Evolutionary conservation across 73 alveolate species (phyloP), one percentile per base, ranked within the genome.

Genomic region (Tetrahymena borealis): DNA sequence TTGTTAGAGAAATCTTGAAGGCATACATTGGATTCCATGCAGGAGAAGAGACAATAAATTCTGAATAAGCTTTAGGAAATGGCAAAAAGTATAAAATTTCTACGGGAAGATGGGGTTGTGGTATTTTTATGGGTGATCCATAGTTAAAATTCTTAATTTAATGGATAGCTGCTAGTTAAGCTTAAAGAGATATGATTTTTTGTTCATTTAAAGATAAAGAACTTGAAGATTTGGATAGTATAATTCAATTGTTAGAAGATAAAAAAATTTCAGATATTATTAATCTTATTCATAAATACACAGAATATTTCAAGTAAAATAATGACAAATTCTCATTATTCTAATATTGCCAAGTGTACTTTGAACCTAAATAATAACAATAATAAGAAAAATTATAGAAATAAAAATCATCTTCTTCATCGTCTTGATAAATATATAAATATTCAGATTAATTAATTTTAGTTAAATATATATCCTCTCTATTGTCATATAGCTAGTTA

Each of bases 71-170:
- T 60, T 20, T 78, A 32, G 41, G 39, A 12, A 39, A 60, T 41
- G 13, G 31, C 5, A 77, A 92, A 31, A 90, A 40, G 40, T 79
- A 94, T 43, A 12, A 91, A 28, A 91, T 96, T 9, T 40, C 95
- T 7, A 95, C 98, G 20, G 98, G 98, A 33, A 95, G 94, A 90
- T 96, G 98, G 98, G 98, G 98, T 32, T 96, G 98, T 91, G 98
- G 98, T 11, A 96, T 95, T 16, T 96, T 94, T 90, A 90, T 77
- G 32, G 98, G 98, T 7, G 79, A 94, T 78, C 92, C 96, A n/a
- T 93, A 94, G 43, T 91, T 96, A 37, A 96, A 96, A 78, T 94
- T 96, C 90, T 32, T 93, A 16, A 79, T 96, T 3, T 93, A 96
- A 91, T 95, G 96, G 96, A 91, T 94, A 1, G 96, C 98, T 31